These are phyloP conservation scores for Venturia carpophila DNA, from an alignment of 2,329 filamentous ascomycete species.

Conservation along the genomic window DNA sequence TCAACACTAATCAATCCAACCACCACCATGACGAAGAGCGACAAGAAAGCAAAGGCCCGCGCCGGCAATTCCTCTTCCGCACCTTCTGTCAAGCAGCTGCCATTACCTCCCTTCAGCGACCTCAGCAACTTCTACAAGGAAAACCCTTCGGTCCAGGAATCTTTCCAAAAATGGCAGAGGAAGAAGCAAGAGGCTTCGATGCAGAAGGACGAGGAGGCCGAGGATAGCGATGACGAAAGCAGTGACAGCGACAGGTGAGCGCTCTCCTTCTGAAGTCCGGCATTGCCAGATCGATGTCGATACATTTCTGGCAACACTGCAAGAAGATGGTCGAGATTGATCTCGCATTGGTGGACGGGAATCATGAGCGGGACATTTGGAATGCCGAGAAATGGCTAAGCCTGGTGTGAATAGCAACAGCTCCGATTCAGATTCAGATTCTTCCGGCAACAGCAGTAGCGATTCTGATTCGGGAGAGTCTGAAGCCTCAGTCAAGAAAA, in stretches of 20 bases:
- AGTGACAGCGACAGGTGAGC: conserved; percentile 3
- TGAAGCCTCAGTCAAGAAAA: background rate
- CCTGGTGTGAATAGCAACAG: background rate
- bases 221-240: conserved; percentile 15
- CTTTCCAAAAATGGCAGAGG: conserved; percentile 27
- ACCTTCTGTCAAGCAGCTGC: background rate
- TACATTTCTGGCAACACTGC: background rate
- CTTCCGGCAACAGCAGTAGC: conserved; percentile 23
- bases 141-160: conserved; percentile 23
- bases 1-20: background rate
- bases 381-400: background rate
- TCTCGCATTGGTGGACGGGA: background rate
- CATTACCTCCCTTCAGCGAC: conserved; percentile 23
- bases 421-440: conserved; percentile 18
- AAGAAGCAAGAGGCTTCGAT: conserved; percentile 18
- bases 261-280: background rate
- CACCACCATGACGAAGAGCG: background rate
- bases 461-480: conserved; percentile 4
- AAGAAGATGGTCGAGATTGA: background rate
- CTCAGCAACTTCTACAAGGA: conserved; percentile 30
- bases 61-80: background rate
- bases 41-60: background rate
- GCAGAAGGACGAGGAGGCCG: conserved; percentile 15
- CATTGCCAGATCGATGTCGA: background rate
- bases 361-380: background rate